Conservation (phyloP, 192 early-diverging fungal species). For the Chytriomyces sp. region DNA sequence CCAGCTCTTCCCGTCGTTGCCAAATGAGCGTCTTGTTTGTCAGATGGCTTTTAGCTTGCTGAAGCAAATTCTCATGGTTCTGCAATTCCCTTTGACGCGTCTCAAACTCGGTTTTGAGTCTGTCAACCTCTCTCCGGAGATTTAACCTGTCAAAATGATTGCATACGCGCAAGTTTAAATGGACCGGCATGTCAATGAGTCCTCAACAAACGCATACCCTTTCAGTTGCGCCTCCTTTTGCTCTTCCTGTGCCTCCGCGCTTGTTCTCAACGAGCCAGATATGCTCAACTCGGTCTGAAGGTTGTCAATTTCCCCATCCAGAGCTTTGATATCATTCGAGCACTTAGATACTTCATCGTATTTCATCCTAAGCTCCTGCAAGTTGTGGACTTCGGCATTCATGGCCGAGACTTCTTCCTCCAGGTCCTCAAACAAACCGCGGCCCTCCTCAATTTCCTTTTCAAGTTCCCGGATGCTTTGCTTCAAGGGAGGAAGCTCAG, state of each 20-base stretch:
- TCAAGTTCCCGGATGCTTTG: conserved; percentile 16
- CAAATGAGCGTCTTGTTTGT: conserved; percentile 44
- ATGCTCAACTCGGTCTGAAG: conserved; percentile 54
- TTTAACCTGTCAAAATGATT: neutral
- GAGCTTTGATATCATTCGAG: conserved; percentile 43
- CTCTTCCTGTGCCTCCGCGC: conserved; percentile 71
- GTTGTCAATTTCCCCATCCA: conserved; percentile 54
- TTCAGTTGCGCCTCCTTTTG: conserved; percentile 53
- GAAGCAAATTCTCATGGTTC: conserved; percentile 37
- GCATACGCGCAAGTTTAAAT: too few relatives aligned
- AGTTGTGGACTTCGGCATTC: conserved; percentile 36
- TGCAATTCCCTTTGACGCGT: conserved; percentile 61
- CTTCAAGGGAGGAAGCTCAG: conserved; percentile 55
- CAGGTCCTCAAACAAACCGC: conserved; percentile 35
- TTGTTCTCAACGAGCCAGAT: conserved; percentile 68
- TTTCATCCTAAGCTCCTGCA: conserved; percentile 39
- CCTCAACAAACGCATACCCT: conserved; percentile 37
- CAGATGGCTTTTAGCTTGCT: conserved; percentile 42
- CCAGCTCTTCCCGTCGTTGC: conserved; percentile 48
- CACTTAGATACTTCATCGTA: conserved; percentile 47
- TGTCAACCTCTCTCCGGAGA: conserved; percentile 60
- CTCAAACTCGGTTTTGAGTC: conserved; percentile 56
- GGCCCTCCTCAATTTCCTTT: conserved; percentile 12
- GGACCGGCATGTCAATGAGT: too few relatives aligned
- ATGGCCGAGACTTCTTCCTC: conserved; percentile 40